Evolutionary conservation across 1,284 basidiomycete genomes (phyloP).

Genomic region (Veloporphyrellus conicus): DNA sequence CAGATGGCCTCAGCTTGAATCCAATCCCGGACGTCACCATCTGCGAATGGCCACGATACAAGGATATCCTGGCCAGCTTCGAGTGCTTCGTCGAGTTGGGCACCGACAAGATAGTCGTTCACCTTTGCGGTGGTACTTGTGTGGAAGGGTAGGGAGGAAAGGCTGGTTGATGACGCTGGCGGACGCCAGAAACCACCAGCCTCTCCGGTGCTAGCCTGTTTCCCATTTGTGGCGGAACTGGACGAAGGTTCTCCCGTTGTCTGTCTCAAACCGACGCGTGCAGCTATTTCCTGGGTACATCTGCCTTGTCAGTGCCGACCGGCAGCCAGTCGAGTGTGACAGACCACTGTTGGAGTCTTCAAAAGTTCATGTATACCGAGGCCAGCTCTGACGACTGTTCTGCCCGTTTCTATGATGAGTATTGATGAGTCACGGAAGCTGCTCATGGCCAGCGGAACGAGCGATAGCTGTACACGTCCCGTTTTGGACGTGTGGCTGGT

Average conservation of each 20-base stretch:
- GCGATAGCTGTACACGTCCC: neutral
- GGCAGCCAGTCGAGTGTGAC: conserved; percentile 28
- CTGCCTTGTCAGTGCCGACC: conserved; percentile 7
- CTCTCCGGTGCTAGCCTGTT: conserved; percentile 20
- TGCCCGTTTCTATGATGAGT: conserved; percentile 75
- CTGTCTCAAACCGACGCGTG: conserved; percentile 69
- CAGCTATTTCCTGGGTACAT: conserved; percentile 55
- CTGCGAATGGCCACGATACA: conserved; percentile 81
- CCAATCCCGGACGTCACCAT: conserved; percentile 77
- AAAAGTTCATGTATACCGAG: conserved; percentile 80
- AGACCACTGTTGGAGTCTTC: conserved; percentile 67
- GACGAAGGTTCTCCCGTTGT: conserved; percentile 29
- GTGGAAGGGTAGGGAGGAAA: conserved; percentile 45
- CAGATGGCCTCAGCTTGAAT: conserved; percentile 89
- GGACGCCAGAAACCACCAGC: conserved; percentile 33
- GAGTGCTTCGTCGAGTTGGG: conserved; percentile 75
- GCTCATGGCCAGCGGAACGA: conserved; percentile 35
- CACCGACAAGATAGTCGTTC: conserved; percentile 82
- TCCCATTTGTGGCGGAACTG: conserved; percentile 25
- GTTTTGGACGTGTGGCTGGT: conserved; percentile 6
- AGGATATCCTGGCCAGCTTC: conserved; percentile 67
- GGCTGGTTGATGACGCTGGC: conserved; percentile 43
- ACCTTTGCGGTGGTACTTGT: conserved; percentile 45
- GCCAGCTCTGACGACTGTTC: conserved; percentile 69
- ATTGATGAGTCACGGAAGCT: conserved; percentile 79